Base-by-base conservation (phyloP, 257 asterid genomes). In the Solanum pimpinellifolium region DNA sequence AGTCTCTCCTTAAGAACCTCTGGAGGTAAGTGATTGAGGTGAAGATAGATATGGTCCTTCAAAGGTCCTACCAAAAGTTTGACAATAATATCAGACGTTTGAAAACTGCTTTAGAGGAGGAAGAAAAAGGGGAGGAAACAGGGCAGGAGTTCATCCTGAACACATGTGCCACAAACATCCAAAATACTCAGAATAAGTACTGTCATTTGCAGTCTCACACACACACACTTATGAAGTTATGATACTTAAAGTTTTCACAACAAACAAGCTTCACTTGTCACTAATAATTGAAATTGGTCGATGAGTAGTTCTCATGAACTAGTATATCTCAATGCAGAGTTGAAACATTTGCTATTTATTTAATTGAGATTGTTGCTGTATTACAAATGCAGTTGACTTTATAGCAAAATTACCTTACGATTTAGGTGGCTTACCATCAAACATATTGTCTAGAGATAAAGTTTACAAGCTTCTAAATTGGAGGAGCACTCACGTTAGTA, bases 1-100 rank as follows among this genome's bases (percentile, higher is more conserved):
- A 97, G 99, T 88, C 99, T 95, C 89, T 97, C 99, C 93, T 94
- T 92, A 13, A 97, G 98, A 74, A 97, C 99, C 92, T 97, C 98
- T 3, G 99, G 99, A 86, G 98, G 98, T 83, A 97, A 92, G 92
- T 97, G 99, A 93, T 97, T 94, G 90, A 97, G 91, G 93, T 97
- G 99, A 77, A 97, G 96, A 87, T 97, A 97, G 90, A 97, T 97
- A 91, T 97, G 98, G 89, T 97, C 99, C 91, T 94, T 95, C 92
- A 92, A 23, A 76, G 98, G 98, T 72, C 98, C 99, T 96, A 88
- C 83, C 66, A 59, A 91, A 74, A 82, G 77, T 52, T 86, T 49
- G 74, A 44, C 18, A 73, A 49, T 29, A 29, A 49, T 18, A 49
- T 81, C 85, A 81, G 21, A 47, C n/a, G 6, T 49, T 47, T 81